Evolutionary conservation across 2,329 filamentous ascomycete species (phyloP).

Genomic region (Tympanopsis confertula): DNA sequence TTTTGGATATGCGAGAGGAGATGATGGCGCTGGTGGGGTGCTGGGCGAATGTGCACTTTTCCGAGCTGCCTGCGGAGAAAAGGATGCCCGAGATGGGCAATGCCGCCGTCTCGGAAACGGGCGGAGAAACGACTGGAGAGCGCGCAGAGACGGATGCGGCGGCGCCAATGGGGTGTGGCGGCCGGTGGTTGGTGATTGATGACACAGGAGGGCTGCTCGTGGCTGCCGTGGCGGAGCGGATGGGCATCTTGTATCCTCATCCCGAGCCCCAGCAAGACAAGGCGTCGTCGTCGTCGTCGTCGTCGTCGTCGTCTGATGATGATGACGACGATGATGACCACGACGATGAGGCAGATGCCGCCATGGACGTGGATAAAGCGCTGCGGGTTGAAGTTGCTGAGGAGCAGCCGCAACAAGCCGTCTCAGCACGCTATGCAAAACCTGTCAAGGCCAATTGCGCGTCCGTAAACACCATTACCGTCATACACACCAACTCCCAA

Average conservation of each 20-base stretch:
- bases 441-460: conserved; percentile 56
- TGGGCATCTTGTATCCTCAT: conserved; percentile 61
- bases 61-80: conserved; percentile 14
- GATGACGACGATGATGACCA: too few species aligned
- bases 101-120: conserved; percentile 4
- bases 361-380: not conserved
- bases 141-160: conserved; percentile 9
- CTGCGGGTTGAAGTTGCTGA: not conserved
- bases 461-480: conserved; percentile 63
- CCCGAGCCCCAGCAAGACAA: not conserved
- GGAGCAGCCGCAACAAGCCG: conserved; percentile 3
- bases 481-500: conserved; percentile 73
- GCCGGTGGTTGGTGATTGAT: conserved; percentile 73
- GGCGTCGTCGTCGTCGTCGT: too few species aligned
- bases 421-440: conserved; percentile 2
- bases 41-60: conserved; percentile 81
- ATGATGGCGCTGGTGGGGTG: conserved; percentile 69
- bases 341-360: too few species aligned
- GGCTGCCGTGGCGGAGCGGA: conserved; percentile 75
- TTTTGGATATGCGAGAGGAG: conserved; percentile 80
- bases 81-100: conserved; percentile 10
- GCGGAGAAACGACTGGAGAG: not conserved
- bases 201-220: conserved; percentile 76
- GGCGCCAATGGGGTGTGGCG: conserved; percentile 23
- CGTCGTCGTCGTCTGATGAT: too few species aligned